Evolutionary conservation across 345 rosid species (phyloP), one percentile per base, ranked within the genome.

Genomic region (Salix suchowensis): DNA sequence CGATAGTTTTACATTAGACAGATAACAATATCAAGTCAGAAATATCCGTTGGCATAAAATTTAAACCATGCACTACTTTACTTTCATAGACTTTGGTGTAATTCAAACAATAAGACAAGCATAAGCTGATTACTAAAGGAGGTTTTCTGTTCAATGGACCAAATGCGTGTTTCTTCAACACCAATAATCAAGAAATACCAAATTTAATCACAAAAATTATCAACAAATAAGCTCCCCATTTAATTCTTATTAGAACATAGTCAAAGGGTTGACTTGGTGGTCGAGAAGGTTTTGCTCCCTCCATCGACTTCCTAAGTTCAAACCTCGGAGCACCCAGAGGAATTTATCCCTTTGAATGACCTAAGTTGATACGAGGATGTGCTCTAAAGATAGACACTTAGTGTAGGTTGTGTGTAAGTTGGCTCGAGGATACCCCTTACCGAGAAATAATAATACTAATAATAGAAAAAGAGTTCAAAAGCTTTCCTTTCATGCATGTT

Each of bases 1-100:
- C 16, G 7, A 70, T 18, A 32, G 70, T 60, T 72, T 44, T 40
- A 64, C 40, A 67, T n/a, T 65, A 26, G 82, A 75, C 16, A 62
- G 6, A 1, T 36, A 44, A 6, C 61, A 65, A 46, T 21, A 21
- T 36, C 50, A 32, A 65, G 61, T 8, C 18, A 19, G n/a, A 36
- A 28, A 52, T 28, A 28, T n/a, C 46, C 32, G 39, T 40, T 44
- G 32, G 39, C 30, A 71, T 44, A 52, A 6, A 24, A 28, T 36
- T 44, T 40, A 68, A 64, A 72, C 37, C 34, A 55, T 8, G 26
- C 30, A 26, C 64, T 18, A 40, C 24, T 54, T 19, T 54, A 19
- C 24, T 54, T 54, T 54, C 24, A 54, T 54, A 54, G 21, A 18
- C 60, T 54, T 6, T 54, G 4, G 24, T 7, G 60, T 21, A 54